Percentiles rank a stretch among this genome's conserved stretches.
Evolutionary conservation across 1,284 basidiomycete species (phyloP).

Genomic region (Cryptococcus sp.): DNA sequence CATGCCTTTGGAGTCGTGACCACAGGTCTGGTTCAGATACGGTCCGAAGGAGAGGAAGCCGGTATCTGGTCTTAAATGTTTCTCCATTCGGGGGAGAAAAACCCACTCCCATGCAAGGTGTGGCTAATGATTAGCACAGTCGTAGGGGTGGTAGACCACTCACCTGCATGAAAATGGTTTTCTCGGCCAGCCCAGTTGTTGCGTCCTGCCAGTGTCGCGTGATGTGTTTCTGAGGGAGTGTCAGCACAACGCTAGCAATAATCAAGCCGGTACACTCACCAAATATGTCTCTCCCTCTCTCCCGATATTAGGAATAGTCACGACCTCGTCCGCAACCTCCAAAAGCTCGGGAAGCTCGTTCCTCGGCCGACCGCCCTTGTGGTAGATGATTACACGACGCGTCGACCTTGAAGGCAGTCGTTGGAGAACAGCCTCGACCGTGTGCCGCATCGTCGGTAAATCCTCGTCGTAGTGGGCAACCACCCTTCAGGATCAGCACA

Average conservation of each 20-base stretch:
- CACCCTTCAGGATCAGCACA: constrained; percentile 16
- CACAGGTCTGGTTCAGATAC: constrained; percentile 36
- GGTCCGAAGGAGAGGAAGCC: constrained; percentile 47
- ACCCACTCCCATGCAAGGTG: constrained; percentile 48
- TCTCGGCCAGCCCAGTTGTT: constrained; percentile 24
- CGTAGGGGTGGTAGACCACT: neutral
- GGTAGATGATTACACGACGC: constrained; percentile 33
- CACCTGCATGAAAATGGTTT: constrained; percentile 45
- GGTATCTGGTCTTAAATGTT: constrained; percentile 20
- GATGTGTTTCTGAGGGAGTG: constrained; percentile 27
- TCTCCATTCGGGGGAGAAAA: constrained; percentile 37
- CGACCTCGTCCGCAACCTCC: constrained; percentile 36
- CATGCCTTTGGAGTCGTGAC: constrained; percentile 21
- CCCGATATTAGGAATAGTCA: constrained; percentile 34
- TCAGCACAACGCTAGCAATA: neutral
- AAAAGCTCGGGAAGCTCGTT: constrained; percentile 18
- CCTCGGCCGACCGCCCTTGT: constrained; percentile 22
- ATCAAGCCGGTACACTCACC: constrained; percentile 15
- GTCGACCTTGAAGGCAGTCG: constrained; percentile 1
- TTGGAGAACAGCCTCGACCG: constrained; percentile 17
- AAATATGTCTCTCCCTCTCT: constrained; percentile 46
- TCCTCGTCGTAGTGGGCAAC: constrained; percentile 37
- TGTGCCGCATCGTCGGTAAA: constrained; percentile 17
- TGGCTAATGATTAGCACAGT: constrained; percentile 22
- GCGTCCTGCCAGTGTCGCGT: constrained; percentile 26